Base-by-base conservation (phyloP, 768 basidiomycete species). In the Baorangia bicolor region DNA sequence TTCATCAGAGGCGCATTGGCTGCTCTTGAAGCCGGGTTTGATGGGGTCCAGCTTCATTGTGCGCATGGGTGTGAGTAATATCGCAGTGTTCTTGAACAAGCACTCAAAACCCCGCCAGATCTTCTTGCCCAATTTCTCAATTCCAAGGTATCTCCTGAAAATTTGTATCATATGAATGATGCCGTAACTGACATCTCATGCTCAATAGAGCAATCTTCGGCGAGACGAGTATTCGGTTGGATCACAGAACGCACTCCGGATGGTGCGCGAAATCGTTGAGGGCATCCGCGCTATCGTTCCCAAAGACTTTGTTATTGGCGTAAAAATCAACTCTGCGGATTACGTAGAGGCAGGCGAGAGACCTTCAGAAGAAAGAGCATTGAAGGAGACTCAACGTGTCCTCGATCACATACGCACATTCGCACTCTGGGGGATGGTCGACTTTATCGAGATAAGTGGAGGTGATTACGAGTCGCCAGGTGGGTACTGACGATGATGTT, bases 381-480 rank as follows among this genome's bases (percentile, higher is more conserved):
- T 39, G 34, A 63, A 67, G 6, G 66, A 71, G 35, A 47, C 51
- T 28, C 55, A 33, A 64, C 73, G 79, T 25, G 86, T 86, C 1
- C 69, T 92, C 3, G 69, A 77, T 21, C 86, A 94, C 63, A 74
- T 93, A 13, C 69, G 73, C 18, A 67, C 77, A 37, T 82, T 94
- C 28, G 81, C 86, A 0, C 66, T 69, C 37, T 91, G 90, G 85
- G 78, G 78, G 1, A 71, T 74, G 18, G 64, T 95, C 5, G 93
- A 96, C 68, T 88, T 93, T 64, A 83, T 96, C 48, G 93, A 96
- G 70, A 82, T 96, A 56, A 91, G 87, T 52, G 93, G 93, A 2
- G 93, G 93, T 0, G 86, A 87, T 66, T 96, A 95, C 61, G 90
- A 92, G 64, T 81, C 78, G 18, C 87, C 89, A 61, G 82, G 92